Evolutionary conservation across 164 flowering plant genomes (phyloP).

Genomic region (Platanus orientalis): DNA sequence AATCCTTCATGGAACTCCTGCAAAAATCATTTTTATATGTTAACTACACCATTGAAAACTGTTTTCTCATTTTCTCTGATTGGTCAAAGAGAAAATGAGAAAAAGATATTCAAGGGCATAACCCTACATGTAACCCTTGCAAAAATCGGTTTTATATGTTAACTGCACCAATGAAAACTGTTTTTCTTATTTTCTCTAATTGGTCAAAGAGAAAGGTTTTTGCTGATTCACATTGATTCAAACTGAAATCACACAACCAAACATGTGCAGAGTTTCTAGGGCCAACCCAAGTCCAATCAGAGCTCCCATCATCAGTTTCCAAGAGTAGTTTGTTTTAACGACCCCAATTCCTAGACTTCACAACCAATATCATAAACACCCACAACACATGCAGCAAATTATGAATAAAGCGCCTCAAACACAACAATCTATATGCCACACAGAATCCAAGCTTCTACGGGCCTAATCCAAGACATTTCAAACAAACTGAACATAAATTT

Average conservation of each 20-base stretch:
- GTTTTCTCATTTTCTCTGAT: too few relatives aligned
- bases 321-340: background rate
- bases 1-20: too few relatives aligned
- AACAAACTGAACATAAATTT: background rate
- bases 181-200: too few relatives aligned
- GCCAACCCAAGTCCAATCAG: background rate
- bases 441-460: background rate
- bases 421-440: background rate
- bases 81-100: too few relatives aligned
- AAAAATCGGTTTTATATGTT: too few relatives aligned
- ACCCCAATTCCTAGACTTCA: background rate
- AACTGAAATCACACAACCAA: background rate
- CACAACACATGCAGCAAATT: background rate
- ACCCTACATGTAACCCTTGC: too few relatives aligned
- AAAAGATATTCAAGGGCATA: too few relatives aligned
- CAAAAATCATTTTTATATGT: too few relatives aligned
- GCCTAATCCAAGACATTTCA: background rate
- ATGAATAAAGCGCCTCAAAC: background rate
- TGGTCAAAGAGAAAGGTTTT: background rate
- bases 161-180: too few relatives aligned
- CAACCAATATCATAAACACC: background rate
- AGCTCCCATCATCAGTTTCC: background rate
- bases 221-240: background rate
- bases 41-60: too few relatives aligned
- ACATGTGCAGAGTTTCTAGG: too few relatives aligned